Percentiles rank a stretch among this genome's conserved stretches.
Evolutionary conservation across 129 eudicot species (phyloP).

Genomic region (Smallanthus sonchifolius): DNA sequence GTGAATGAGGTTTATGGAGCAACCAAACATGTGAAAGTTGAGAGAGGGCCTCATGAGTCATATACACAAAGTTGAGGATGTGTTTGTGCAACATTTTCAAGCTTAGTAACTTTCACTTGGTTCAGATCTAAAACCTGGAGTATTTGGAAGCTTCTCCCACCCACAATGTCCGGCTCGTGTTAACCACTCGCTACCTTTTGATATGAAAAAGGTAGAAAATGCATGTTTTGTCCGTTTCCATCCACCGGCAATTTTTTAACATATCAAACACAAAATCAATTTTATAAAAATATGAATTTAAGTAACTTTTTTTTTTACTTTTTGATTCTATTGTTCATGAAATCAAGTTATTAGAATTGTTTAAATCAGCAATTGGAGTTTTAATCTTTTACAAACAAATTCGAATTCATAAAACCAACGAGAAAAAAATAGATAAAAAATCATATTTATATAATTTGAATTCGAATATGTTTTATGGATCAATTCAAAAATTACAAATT

Average conservation of each 20-base stretch:
- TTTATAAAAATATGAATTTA: neutral
- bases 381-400: too few relatives aligned
- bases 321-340: too few relatives aligned
- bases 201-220: constrained; percentile 6
- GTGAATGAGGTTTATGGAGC: neutral
- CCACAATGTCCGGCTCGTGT: constrained; percentile 25
- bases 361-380: too few relatives aligned
- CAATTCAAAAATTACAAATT: too few relatives aligned
- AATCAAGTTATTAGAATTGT: too few relatives aligned
- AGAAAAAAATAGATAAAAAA: too few relatives aligned
- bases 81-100: neutral
- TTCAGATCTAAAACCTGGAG: constrained; percentile 25
- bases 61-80: constrained; percentile 8
- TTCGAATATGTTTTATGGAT: too few relatives aligned
- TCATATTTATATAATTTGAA: too few relatives aligned
- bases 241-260: neutral
- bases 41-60: neutral
- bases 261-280: neutral
- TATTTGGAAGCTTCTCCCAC: constrained; percentile 29
- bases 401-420: too few relatives aligned
- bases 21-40: neutral
- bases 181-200: constrained; percentile 24
- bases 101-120: neutral
- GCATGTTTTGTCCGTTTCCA: constrained; percentile 20
- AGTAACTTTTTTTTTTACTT: neutral